Evolutionary conservation across 2,329 filamentous ascomycete genomes (phyloP), one percentile per base, ranked within the genome.

Genomic region (Colletotrichum paranaense): DNA sequence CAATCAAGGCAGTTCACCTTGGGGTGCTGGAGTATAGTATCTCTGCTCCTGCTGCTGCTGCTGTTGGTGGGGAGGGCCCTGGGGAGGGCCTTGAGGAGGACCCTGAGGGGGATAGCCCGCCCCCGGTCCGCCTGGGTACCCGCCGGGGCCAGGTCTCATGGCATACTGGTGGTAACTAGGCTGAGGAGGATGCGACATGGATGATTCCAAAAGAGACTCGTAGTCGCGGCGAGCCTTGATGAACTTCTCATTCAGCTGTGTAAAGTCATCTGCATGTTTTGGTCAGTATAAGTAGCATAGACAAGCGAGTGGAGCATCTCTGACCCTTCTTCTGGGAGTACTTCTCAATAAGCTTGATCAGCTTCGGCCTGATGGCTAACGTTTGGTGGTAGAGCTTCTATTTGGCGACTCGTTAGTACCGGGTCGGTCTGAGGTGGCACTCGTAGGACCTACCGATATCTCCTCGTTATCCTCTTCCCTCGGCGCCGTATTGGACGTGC

Each of bases 161-260:
- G 86, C 84, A 75, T 91, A 91, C 76, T 94, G 91, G 78, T 93
- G 92, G 80, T 96, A 97, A 76, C 88, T 91, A 59, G 92, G 91
- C 79, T 94, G 93, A 65, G 94, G 91, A n/a, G 95, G 93, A 77
- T 98, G 96, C 1, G 95, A 92, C 96, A 99, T 98, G 68, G 96
- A 98, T 22, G 94, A 93, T 83, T 99, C 97, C 24, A 99, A 87
- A n/a, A 99, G 88, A 35, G 94, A 92, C 84, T 99, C 97, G 81
- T 99, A 99, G 84, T 99, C 97, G 78, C 96, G 91, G 76, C 97
- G 92, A 58, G 97, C 97, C 84, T 99, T 99, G 88, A 99, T 98
- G 83, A 99, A 99, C 85, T 98, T 98, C 83, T 99, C 97, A 80
- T 99, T 99, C 75, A 99, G 87, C 81, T 98, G 96, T 2, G 97